These are phyloP conservation scores for Zelopaecilomyces penicillatus DNA, from an alignment of 2,329 filamentous ascomycete species.

Conservation along the genomic window DNA sequence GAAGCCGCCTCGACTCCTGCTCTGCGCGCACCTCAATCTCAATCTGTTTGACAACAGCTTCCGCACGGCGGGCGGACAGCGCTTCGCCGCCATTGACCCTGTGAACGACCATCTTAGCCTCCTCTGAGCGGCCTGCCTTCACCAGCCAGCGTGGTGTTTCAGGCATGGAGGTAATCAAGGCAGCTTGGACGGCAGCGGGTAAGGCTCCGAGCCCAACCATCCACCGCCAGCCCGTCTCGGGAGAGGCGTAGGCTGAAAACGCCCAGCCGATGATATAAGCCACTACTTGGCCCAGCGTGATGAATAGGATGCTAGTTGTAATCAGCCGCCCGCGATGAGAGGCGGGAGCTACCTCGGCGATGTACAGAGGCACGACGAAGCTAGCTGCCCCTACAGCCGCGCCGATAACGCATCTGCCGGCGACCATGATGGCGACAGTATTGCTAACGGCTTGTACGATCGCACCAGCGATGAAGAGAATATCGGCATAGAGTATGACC, in stretches of 20 bases:
- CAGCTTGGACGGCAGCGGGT: constrained; percentile 64
- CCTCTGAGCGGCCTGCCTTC: constrained; percentile 50
- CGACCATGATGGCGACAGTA: constrained; percentile 56
- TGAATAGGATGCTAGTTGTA: constrained; percentile 72
- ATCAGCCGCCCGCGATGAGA: constrained; percentile 70
- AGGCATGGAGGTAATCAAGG: constrained; percentile 64
- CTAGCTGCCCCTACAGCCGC: constrained; percentile 67
- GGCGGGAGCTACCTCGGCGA: constrained; percentile 75
- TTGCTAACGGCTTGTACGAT: constrained; percentile 51
- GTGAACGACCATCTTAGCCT: constrained; percentile 57
- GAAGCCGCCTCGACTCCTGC: constrained; percentile 37
- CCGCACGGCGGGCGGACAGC: constrained; percentile 40
- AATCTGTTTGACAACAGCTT: constrained; percentile 58
- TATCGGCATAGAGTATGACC: constrained; percentile 55
- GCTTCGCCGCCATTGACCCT: constrained; percentile 51
- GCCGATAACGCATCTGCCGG: constrained; percentile 61
- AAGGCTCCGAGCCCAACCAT: constrained; percentile 80
- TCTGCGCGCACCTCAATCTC: constrained; percentile 69
- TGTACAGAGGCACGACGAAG: constrained; percentile 80
- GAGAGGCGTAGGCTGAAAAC: constrained; percentile 48
- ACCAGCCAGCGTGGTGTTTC: constrained; percentile 88
- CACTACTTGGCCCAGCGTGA: constrained; percentile 81
- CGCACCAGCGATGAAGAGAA: constrained; percentile 62
- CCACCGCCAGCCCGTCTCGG: constrained; percentile 68
- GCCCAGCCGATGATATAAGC: constrained; percentile 79